These are phyloP conservation scores for Elongisporangium anandrum DNA, from an alignment of 352 stramenopile species.

Conservation along the genomic window DNA sequence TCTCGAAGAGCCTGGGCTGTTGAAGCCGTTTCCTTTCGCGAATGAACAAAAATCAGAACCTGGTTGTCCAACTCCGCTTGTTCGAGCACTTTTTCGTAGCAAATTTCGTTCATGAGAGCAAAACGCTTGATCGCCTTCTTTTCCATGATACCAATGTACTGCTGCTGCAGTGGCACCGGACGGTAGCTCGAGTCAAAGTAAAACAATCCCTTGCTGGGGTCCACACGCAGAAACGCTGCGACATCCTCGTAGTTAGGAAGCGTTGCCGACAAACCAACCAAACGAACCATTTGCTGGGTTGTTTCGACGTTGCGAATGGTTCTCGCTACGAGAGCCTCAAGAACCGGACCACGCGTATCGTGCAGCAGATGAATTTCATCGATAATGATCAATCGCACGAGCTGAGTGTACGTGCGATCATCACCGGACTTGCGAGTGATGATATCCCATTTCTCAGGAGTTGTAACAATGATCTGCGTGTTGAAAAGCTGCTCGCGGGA, in stretches of 20 bases:
- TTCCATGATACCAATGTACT: slow-evolving; percentile 99
- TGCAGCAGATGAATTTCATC: slow-evolving; percentile 99
- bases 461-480: slow-evolving; percentile 99
- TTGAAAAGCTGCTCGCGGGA: slow-evolving; percentile 97
- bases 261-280: slow-evolving; percentile 98
- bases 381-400: slow-evolving; percentile 98
- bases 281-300: slow-evolving; percentile 95
- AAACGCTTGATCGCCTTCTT: slow-evolving; percentile 99
- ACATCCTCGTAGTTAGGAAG: slow-evolving; percentile 99
- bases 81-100: slow-evolving; percentile 97
- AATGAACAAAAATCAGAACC: slow-evolving; percentile 99
- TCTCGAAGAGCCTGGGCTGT: slow-evolving; percentile 96
- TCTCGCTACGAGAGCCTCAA: slow-evolving; percentile 97
- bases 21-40: slow-evolving; percentile 96
- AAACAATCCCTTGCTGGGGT: slow-evolving; percentile 97
- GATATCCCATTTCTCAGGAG: slow-evolving; percentile 99
- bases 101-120: slow-evolving; percentile 99
- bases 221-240: slow-evolving; percentile 96
- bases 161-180: slow-evolving; percentile 98
- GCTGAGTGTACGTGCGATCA: slow-evolving; percentile 96
- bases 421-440: slow-evolving; percentile 98
- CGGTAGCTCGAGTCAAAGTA: slow-evolving; percentile 99
- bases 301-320: slow-evolving; percentile 98
- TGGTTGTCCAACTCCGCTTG: slow-evolving; percentile 96
- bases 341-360: slow-evolving; percentile 96